Base-by-base conservation (phyloP, 1,284 basidiomycete genomes). In the Prillingera fragicola region DNA sequence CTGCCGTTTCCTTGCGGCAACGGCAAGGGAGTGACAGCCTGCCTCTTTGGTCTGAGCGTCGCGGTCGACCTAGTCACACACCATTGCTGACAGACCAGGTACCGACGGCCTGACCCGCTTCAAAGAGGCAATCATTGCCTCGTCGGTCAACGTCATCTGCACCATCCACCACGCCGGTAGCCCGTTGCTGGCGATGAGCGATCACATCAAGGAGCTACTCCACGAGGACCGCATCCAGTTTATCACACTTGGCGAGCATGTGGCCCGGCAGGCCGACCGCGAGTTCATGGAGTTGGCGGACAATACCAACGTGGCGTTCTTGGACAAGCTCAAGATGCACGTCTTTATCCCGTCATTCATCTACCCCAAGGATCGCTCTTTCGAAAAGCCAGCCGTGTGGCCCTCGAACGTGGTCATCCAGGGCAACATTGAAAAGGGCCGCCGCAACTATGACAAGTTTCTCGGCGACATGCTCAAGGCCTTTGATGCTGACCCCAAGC, bases 391-490 rank as follows among this genome's bases (percentile, higher is more conserved):
- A 1, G 26, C 13, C 2, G 25, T 39, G 9, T 47, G 41, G 29
- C 45, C 45, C 5, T 17, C 15, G 10, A 35, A 36, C 24, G 45
- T 40, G 8, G 34, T 40, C 23, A 47, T 47, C 29, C 45, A 47
- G 21, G 45, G 45, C 34, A 47, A 47, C 45, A 32, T 47, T n/a
- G 45, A 47, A 25, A 13, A 12, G 1, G 39, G 34, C 3, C 33
- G 45, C 1, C 45, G 45, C 25, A 28, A 41, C 36, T 48, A 48
- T 27, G 29, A 21, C 12, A 37, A 41, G 27, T 24, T 45, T 25
- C 33, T 50, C 12, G 23, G 17, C 13, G 34, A 33, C 21, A 29
- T 50, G 18, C 33, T 26, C 22, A 21, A 21, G 31, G 17, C 22
- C 7, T 3, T 47, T 28, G 5, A 26, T 12, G 32, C 36, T 45